phyloP scores from a whole-genome alignment of 2,329 filamentous ascomycete genomes.

The Claviceps purpurea region DNA sequence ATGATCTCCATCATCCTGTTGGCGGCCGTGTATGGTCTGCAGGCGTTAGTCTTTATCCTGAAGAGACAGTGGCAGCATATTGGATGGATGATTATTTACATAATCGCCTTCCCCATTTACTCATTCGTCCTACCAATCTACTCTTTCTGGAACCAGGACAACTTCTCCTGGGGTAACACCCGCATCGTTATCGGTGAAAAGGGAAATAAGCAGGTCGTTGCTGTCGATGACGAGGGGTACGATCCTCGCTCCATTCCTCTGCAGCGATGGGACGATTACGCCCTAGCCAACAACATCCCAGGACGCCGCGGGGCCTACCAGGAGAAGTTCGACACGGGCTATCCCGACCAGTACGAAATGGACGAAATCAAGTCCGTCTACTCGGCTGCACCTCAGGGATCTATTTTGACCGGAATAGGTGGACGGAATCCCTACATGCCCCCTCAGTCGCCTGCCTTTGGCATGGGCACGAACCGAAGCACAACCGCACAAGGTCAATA shows the following conservation, averaged over 20 bases:
- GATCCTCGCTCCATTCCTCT: slow-evolving; percentile 87
- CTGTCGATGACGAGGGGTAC: slow-evolving; percentile 71
- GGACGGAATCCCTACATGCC: slow-evolving; percentile 65
- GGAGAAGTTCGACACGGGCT: slow-evolving; percentile 52
- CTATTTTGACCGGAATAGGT: slow-evolving; percentile 74
- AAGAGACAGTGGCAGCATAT: slow-evolving; percentile 98
- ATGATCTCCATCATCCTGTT: slow-evolving; percentile 80
- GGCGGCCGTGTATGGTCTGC: slow-evolving; percentile 84
- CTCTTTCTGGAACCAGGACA: slow-evolving; percentile 99
- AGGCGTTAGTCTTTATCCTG: slow-evolving; percentile 90
- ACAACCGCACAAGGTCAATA: slow-evolving; percentile 32
- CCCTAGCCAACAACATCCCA: slow-evolving; percentile 70
- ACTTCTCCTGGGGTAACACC: slow-evolving; percentile 98
- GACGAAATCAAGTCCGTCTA: slow-evolving; percentile 97
- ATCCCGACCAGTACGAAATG: slow-evolving; percentile 81
- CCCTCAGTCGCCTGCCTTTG: slow-evolving; percentile 66
- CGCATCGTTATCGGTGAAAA: slow-evolving; percentile 94
- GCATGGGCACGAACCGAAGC: slow-evolving; percentile 28
- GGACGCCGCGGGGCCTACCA: slow-evolving; percentile 65
- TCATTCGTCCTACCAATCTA: slow-evolving; percentile 85
- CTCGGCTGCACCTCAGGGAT: slow-evolving; percentile 79
- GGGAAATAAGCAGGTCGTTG: slow-evolving; percentile 79
- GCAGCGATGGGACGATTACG: slow-evolving; percentile 96
- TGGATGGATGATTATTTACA: slow-evolving; percentile 99
- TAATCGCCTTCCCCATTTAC: slow-evolving; percentile 90